Evolutionary conservation across 805 yeast genomes (phyloP), one percentile per base, ranked within the genome.

Genomic region (Scheffersomyces stipitis): DNA sequence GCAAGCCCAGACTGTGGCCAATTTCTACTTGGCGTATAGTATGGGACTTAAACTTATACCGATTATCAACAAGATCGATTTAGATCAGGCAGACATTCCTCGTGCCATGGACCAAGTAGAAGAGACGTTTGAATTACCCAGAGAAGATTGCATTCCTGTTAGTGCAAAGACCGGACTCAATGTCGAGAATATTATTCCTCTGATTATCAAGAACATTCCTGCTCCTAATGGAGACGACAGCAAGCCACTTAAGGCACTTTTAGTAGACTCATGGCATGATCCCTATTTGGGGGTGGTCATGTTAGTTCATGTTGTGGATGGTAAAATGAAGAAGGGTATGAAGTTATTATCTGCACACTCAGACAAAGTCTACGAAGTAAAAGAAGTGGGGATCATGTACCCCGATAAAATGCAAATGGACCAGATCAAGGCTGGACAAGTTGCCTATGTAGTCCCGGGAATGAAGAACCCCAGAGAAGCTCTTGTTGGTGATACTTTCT

Each of bases 211-310:
- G 45, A 75, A 81, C 28, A 81, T 93, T n/a, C 95, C 95, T 1
- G 66, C 83, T 3, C 96, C 96, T 1, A 58, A 64, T 0, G 95
- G 95, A 4, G 61, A 68, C 14, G 33, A 57, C 0, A 50, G 56
- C 4, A 59, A 54, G 1, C 89, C 90, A 0, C 62, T 84, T 33
- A 76, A 85, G 45, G 86, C 89, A 1, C 76, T 91, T 38, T 68
- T 91, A 33, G 95, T 91, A n/a, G 99, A 91, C 58, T 90, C 97
- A 3, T 91, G 99, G 99, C 93, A 89, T 56, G 98, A 91, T 56
- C 73, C 87, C 2, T 93, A 87, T 51, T 75, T 86, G 8, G 99
- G 99, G 2, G 98, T 91, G 4, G 86, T 93, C 3, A 70, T 90
- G 64, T 66, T 91, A 31, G 85, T 91, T 1, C 78, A 86, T 55